Evolutionary conservation across 2,329 filamentous ascomycete species (phyloP).

Genomic region (Colletotrichum tropicale): DNA sequence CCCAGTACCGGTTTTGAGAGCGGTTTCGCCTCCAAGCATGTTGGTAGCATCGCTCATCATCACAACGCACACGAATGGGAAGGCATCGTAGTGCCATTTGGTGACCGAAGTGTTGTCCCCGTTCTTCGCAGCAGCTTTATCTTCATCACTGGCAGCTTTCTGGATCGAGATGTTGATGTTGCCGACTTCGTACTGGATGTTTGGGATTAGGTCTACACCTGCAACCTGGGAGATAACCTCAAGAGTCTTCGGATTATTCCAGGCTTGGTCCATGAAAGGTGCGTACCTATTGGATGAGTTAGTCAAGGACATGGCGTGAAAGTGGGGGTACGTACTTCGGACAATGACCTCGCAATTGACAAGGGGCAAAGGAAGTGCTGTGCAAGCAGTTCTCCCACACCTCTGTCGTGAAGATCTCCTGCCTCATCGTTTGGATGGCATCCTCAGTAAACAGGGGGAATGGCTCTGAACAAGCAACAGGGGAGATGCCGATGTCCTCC

Average conservation of each 20-base stretch:
- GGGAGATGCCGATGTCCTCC: slow-evolving; percentile 62
- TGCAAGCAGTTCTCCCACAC: slow-evolving; percentile 62
- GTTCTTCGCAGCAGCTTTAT: slow-evolving; percentile 42
- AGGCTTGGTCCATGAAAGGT: slow-evolving; percentile 46
- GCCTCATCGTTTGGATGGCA: slow-evolving; percentile 65
- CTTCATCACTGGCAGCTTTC: slow-evolving; percentile 47
- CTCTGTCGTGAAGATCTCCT: slow-evolving; percentile 62
- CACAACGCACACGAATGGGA: slow-evolving; percentile 72
- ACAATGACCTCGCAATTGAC: neutral
- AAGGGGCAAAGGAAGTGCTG: slow-evolving; percentile 34
- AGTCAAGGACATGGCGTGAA: neutral
- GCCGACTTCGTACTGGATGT: slow-evolving; percentile 60
- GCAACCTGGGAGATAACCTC: slow-evolving; percentile 55
- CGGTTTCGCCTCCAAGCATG: slow-evolving; percentile 71
- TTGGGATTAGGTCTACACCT: slow-evolving; percentile 57
- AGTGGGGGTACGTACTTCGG: neutral
- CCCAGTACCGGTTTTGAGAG: slow-evolving; percentile 55
- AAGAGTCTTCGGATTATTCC: slow-evolving; percentile 47
- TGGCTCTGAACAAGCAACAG: slow-evolving; percentile 67
- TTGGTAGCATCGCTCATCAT: slow-evolving; percentile 68
- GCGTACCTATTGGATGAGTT: neutral
- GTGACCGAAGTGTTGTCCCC: slow-evolving; percentile 48
- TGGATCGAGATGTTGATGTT: slow-evolving; percentile 60
- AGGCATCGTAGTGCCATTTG: slow-evolving; percentile 69
- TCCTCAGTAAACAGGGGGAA: slow-evolving; percentile 68